Evolutionary conservation across 164 flowering plant genomes (phyloP).

Genomic region (Aristolochia contorta): DNA sequence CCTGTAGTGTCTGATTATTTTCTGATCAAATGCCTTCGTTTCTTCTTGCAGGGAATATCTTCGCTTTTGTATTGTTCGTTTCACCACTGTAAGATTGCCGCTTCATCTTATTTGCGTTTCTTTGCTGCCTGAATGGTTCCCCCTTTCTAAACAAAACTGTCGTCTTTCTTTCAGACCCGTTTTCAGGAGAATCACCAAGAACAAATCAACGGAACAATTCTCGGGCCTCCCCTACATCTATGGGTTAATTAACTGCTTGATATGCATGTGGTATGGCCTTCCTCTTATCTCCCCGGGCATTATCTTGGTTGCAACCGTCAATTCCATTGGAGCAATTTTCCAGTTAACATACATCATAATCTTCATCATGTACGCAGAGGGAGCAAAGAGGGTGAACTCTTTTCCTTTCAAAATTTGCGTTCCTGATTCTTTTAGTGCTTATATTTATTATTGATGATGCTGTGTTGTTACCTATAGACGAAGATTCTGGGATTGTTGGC

Average conservation of each 20-base stretch:
- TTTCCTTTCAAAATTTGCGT: neutral
- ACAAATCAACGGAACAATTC: conserved; percentile 66
- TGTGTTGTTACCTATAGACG: conserved; percentile 26
- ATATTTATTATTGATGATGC: neutral
- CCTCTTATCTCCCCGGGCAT: conserved; percentile 44
- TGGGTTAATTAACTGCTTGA: conserved; percentile 66
- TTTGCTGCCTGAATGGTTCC: neutral
- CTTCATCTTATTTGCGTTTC: neutral
- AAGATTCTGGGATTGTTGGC: conserved; percentile 45
- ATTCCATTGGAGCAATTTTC: conserved; percentile 62
- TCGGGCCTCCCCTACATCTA: conserved; percentile 84
- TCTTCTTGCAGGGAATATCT: conserved; percentile 66
- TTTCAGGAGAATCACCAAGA: conserved; percentile 65
- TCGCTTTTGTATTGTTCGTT: conserved; percentile 77
- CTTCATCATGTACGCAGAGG: conserved; percentile 46
- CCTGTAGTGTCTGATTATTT: neutral
- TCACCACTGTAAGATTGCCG: conserved; percentile 68
- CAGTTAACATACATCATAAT: conserved; percentile 43
- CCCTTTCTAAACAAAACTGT: neutral
- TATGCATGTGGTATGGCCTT: conserved; percentile 67
- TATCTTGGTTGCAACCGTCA: conserved; percentile 58
- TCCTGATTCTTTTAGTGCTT: neutral
- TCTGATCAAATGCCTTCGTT: neutral
- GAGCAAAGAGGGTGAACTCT: conserved; percentile 33
- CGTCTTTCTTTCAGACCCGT: conserved; percentile 48